Base-by-base conservation (phyloP, 805 yeast genomes). In the Yarrowia deformans region DNA sequence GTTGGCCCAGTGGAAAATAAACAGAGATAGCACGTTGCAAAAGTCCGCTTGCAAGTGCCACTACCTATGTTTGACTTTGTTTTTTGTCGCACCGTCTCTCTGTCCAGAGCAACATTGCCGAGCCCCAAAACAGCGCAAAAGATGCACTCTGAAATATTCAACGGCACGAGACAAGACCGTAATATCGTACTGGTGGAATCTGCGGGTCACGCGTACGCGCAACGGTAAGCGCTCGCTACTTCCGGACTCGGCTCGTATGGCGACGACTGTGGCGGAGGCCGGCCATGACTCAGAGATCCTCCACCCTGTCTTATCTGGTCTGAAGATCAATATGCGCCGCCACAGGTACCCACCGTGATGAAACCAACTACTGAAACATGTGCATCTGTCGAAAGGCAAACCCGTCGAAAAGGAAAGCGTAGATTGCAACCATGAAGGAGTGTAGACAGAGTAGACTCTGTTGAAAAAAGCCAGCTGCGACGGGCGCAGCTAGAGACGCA, bases 281-380 rank as follows among this genome's bases (percentile, higher is more conserved):
- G 10, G 29, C 23, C 23, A 45, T 19, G 32, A 35, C n/a, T 23
- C 40, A 40, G 18, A 39, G 12, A 12, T 4, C 60, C 61, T 55
- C 61, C 61, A 55, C 61, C 61, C 35, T 23, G 46, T 19, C 61
- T 39, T 39, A 55, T 55, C 61, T 23, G 37, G 56, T 14, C 45
- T 10, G 61, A 35, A 37, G 58, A 52, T 52, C 58, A 8, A 3
- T 29, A 35, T 55, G 61, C 61, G 61, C 32, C 14, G 35, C 35
- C 45, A 39, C 61, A 55, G 61, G 45, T 55, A 55, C 61, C 61
- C 61, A 55, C 61, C 61, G 39, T 4, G 61, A 39, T 55, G 61
- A 55, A 55, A 55, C 61, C 46, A 23, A 23, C 46, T 16, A 19
- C 45, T 54, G 60, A 54, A 54, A 54, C 60, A 54, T 54, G 60